Evolutionary conservation across 306 rosid genomes (phyloP).

Genomic region (Cyclanthera cordifolia): DNA sequence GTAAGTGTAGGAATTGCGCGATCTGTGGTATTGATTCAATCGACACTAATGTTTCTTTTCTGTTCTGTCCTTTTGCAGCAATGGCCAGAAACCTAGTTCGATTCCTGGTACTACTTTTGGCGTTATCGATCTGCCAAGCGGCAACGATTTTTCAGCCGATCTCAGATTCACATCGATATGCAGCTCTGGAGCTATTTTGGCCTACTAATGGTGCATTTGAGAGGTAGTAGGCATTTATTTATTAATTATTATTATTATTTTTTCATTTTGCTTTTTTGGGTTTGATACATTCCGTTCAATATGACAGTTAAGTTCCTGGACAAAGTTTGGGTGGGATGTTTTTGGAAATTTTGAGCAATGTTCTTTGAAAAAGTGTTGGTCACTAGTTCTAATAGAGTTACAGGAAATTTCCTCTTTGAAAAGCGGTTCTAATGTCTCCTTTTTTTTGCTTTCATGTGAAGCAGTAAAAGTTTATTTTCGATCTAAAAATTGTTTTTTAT

Average conservation of each 20-base stretch:
- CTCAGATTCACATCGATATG: conserved; percentile 72
- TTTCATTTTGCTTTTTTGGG: neutral
- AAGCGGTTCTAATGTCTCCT: neutral
- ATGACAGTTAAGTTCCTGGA: neutral
- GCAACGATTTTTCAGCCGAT: conserved; percentile 43
- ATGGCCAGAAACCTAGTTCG: conserved; percentile 56
- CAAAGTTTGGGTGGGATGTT: neutral
- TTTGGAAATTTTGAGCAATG: neutral
- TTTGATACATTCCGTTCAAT: neutral
- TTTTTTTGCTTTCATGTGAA: neutral
- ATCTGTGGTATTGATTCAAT: neutral
- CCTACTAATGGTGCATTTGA: conserved; percentile 37
- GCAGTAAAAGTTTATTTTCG: neutral
- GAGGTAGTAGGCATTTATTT: conserved; percentile 31
- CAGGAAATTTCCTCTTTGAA: neutral
- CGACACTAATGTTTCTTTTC: neutral
- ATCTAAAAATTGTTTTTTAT: neutral
- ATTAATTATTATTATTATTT: neutral
- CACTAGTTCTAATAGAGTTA: neutral
- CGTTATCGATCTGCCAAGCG: conserved; percentile 44
- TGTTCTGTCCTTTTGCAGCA: conserved; percentile 28
- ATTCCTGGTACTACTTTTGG: conserved; percentile 42
- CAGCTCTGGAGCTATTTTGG: conserved; percentile 53
- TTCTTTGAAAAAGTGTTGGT: neutral
- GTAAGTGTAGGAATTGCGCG: neutral